Base-by-base conservation (phyloP, 306 rosid species). In the Delonix regia region DNA sequence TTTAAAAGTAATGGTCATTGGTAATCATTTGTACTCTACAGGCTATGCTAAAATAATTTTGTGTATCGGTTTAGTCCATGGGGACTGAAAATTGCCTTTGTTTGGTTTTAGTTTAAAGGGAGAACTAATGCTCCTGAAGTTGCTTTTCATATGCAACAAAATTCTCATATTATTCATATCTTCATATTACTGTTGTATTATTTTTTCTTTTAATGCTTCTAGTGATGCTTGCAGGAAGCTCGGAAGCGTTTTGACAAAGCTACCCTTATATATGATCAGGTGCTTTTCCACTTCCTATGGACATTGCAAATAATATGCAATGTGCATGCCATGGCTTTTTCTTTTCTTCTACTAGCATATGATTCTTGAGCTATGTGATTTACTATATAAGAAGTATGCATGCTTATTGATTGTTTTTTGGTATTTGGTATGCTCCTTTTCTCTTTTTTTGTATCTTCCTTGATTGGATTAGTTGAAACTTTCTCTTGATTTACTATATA, bases 211-310 rank as follows among this genome's bases (percentile, higher is more conserved):
- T 82, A 67, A 86, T 67, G 44, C 81, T 69, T 69, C 73, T 48
- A 91, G 76, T 45, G 45, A 75, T 70, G 36, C 61, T 69, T 78
- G 88, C 95, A 92, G 97, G 96, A 92, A 90, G 93, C 90, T 78
- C 84, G 93, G n/a, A 92, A 89, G 88, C 92, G 89, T 52, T 92
- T 92, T 80, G 97, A 92, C 75, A 92, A 92, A 91, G 85, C 96
- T 74, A 81, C 91, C 69, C 79, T 85, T 69, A 39, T 68, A 68
- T 89, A 90, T 83, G 97, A 90, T 48, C 97, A 90, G 97, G 97
- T 92, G 71, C 77, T 70, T 82, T 77, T 67, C 76, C 71, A 42
- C 76, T 79, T 78, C 80, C 28, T 76, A 51, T 15, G 15, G 55
- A 78, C 41, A 45, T 73, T 82, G 56, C 71, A 81, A 10, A 42